A percentile compares a stretch with the other conserved stretches of the same genome.
Conservation (phyloP, 192 early-diverging fungal species). For the Coemansia umbellata region DNA sequence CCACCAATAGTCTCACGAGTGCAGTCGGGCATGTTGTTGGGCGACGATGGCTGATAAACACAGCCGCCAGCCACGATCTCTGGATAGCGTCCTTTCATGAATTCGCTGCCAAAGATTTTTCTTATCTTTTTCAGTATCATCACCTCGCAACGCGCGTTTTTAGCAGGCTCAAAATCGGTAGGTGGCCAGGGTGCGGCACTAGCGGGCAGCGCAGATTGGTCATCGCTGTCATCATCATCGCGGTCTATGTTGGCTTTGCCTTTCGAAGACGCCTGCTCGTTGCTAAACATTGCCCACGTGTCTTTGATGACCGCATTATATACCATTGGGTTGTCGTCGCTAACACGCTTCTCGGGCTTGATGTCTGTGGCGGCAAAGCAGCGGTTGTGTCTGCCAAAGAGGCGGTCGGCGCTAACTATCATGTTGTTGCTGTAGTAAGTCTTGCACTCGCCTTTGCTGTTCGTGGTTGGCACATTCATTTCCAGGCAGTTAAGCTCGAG, state of each 20-base stretch:
- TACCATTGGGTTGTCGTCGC: neutral
- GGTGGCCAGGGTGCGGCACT: neutral
- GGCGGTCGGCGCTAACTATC: constrained; percentile 1
- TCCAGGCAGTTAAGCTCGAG: neutral
- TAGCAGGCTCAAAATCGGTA: neutral
- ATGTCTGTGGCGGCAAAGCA: constrained; percentile 1
- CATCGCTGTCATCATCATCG: neutral
- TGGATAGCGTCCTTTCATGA: neutral
- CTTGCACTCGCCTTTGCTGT: neutral
- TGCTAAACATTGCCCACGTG: neutral
- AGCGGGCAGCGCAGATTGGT: neutral
- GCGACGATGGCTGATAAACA: neutral
- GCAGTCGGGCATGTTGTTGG: neutral
- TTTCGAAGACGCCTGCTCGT: neutral
- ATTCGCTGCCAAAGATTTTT: neutral
- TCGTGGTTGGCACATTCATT: neutral
- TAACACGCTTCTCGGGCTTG: neutral
- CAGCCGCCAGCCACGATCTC: neutral
- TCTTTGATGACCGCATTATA: neutral
- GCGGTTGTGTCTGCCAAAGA: constrained; percentile 16
- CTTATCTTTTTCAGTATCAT: neutral
- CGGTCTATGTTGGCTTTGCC: neutral
- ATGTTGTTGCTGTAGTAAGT: neutral
- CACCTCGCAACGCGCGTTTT: neutral
- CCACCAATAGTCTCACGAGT: neutral